Percentiles rank a stretch among this genome's conserved stretches.
phyloP scores from a whole-genome alignment of 495 filamentous ascomycete genomes.

The Aspergillus affinis region DNA sequence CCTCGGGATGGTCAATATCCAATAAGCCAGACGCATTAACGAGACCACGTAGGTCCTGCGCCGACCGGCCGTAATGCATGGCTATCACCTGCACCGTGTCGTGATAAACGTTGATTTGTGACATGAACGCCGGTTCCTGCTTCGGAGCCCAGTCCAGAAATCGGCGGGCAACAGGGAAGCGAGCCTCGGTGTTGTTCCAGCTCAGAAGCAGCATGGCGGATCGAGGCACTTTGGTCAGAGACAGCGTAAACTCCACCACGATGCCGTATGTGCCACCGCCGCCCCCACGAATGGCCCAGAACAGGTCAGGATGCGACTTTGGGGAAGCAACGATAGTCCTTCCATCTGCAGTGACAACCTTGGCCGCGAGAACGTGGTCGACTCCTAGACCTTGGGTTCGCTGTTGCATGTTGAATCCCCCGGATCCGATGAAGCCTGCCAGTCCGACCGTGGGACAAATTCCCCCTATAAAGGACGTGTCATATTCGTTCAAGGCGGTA shows the following conservation, averaged over 20 bases:
- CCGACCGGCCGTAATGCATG: not conserved
- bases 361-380: not conserved
- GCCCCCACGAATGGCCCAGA: not conserved
- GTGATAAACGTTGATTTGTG: not conserved
- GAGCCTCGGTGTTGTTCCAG: not conserved
- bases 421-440: not conserved
- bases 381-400: not conserved
- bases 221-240: not conserved
- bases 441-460: conserved; percentile 3
- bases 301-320: not conserved
- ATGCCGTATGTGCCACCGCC: not conserved
- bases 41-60: not conserved
- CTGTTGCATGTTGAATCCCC: conserved; percentile 1
- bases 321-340: not conserved
- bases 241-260: not conserved
- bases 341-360: not conserved
- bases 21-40: not conserved
- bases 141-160: not conserved
- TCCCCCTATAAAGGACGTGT: not conserved
- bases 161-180: not conserved
- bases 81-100: not conserved
- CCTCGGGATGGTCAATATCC: not conserved
- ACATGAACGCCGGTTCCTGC: not conserved
- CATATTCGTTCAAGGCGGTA: not conserved
- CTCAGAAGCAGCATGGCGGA: conserved; percentile 1